Base-by-base conservation (phyloP, 257 asterid genomes). In the Petrea volubilis region DNA sequence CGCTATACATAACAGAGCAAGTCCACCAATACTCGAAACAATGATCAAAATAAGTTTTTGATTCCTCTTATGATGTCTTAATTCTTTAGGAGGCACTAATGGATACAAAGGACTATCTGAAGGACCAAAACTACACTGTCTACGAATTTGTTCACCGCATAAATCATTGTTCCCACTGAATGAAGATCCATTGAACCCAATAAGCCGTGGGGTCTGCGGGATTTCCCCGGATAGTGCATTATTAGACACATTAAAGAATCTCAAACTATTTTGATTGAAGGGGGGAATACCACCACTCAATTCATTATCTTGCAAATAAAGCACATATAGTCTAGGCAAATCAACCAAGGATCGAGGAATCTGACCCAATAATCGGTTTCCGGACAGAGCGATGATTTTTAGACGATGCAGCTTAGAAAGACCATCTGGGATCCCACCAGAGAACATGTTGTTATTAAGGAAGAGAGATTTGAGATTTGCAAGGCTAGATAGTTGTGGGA, bases 161-260 rank as follows among this genome's bases (percentile, higher is more conserved):
- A 94, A 74, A 7, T 78, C 81, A 41, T 71, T 15, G 67, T 94
- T 92, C 5, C 82, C 88, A 5, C 20, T 0, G 67, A 89, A 94
- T 5, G 95, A 87, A 8, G 95, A 82, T 4, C 61, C 79, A 18
- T 91, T 87, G 78, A 94, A 94, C 56, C 50, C 74, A 5, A 38
- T 13, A 71, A 94, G 52, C 6, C 86, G 64, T 24, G 77, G 52
- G 28, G 93, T 88, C 5, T 1, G 11, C 3, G 98, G 98, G 53
- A 94, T 85, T 55, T 71, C 69, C 8, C 99, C 98, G 0, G 90
- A 80, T 27, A 94, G 88, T 15, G 67, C 71, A 71, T 91, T 94
- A 2, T 86, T 81, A 0, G 98, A 91, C 50, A 91, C 95, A 21
- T 94, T 88, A 25, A 94, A 86, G 87, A 91, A 94, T 76, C 78